Evolutionary conservation across 805 yeast genomes (phyloP).

Genomic region (Lachancea waltii): DNA sequence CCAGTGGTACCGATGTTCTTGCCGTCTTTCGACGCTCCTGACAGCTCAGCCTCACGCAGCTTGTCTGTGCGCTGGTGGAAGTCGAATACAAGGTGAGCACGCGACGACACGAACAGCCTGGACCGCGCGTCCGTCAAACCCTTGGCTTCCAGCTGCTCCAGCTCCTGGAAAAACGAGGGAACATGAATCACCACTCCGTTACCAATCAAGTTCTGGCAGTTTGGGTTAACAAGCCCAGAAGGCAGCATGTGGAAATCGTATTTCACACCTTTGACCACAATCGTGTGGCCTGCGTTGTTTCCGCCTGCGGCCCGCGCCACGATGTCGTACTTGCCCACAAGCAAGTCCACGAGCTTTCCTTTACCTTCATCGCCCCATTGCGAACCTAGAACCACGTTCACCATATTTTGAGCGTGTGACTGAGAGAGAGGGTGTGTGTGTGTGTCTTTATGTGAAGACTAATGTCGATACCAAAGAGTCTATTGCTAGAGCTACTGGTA

Average conservation of each 20-base stretch:
- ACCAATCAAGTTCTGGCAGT: constrained; percentile 84
- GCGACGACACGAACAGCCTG: constrained; percentile 79
- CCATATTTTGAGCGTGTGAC: no score
- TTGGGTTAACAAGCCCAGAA: constrained; percentile 92
- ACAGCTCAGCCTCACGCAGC: constrained; percentile 85
- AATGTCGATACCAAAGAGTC: background rate
- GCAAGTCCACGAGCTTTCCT: constrained; percentile 91
- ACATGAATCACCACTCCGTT: constrained; percentile 95
- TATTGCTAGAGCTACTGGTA: background rate
- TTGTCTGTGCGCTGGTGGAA: constrained; percentile 97
- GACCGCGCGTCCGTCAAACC: constrained; percentile 56
- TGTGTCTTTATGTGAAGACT: background rate
- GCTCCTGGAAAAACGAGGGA: constrained; percentile 86
- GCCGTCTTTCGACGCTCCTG: constrained; percentile 42
- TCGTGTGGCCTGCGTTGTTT: constrained; percentile 98
- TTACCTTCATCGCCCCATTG: constrained; percentile 99
- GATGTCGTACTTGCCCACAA: constrained; percentile 91
- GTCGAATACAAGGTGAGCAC: constrained; percentile 95
- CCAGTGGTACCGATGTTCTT: constrained; percentile 97
- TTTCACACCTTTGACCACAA: constrained; percentile 80
- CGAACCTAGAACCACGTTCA: constrained; percentile 85
- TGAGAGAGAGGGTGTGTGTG: no score
- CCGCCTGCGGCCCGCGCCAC: constrained; percentile 99
- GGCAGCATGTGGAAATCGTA: constrained; percentile 99
- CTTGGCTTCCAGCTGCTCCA: constrained; percentile 71